Evolutionary conservation across 768 basidiomycete species (phyloP).

Genomic region (Galerina sulciceps): DNA sequence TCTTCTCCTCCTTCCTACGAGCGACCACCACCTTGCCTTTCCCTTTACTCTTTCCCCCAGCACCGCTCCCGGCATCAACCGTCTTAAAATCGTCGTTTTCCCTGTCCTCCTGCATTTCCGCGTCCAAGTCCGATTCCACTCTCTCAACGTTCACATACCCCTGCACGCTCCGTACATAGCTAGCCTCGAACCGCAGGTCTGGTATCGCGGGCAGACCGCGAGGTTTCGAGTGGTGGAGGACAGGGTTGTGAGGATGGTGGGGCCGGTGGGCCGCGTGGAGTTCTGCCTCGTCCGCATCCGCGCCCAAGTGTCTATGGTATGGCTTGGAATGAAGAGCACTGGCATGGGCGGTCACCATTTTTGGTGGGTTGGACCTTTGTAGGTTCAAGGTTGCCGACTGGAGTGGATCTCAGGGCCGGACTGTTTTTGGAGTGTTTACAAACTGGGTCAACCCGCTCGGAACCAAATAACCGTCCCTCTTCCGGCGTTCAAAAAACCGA

Average conservation of each 20-base stretch:
- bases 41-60: conserved; percentile 23
- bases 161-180: conserved; percentile 65
- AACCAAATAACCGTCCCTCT: too few species aligned
- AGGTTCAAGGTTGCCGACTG: too few species aligned
- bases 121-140: conserved; percentile 3
- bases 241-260: background rate
- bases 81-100: conserved; percentile 37
- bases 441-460: too few species aligned
- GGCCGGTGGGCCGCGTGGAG: background rate
- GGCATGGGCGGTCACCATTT: too few species aligned
- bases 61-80: conserved; percentile 21
- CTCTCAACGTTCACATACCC: conserved; percentile 50
- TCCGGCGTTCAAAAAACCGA: too few species aligned
- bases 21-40: conserved; percentile 6
- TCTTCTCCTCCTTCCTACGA: conserved; percentile 33
- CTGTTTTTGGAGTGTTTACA: too few species aligned
- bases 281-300: too few species aligned
- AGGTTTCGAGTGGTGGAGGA: conserved; percentile 16
- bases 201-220: conserved; percentile 61
- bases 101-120: conserved; percentile 13
- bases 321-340: too few species aligned
- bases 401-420: too few species aligned
- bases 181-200: conserved; percentile 78
- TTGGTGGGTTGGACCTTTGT: too few species aligned
- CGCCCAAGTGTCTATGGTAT: too few species aligned